Conservation (phyloP, 176 grass and related monocot genomes). For the Rhynchospora breviuscula region DNA sequence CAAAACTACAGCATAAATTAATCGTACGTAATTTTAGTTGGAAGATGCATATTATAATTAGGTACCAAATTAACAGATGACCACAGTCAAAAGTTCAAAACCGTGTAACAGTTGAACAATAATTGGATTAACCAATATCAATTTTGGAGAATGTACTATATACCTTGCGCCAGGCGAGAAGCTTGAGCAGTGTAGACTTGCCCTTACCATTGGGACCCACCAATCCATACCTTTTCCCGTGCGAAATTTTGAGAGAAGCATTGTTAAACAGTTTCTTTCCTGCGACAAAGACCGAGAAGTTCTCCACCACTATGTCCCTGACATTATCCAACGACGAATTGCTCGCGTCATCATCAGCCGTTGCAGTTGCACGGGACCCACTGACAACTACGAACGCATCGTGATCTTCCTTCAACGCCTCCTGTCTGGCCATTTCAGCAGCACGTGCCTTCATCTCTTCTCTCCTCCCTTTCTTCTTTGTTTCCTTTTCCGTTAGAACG, state of each 20-base stretch:
- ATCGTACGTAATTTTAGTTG: not conserved
- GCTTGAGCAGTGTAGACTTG: constrained; percentile 83
- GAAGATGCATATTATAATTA: not conserved
- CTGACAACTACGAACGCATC: constrained; percentile 91
- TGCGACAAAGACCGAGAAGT: constrained; percentile 73
- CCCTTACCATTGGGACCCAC: constrained; percentile 94
- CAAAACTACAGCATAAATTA: not conserved
- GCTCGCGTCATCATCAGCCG: constrained; percentile 19
- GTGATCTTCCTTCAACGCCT: constrained; percentile 77
- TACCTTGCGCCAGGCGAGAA: constrained; percentile 64
- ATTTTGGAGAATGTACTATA: not conserved
- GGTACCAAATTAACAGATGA: not conserved
- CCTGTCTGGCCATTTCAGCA: constrained; percentile 47
- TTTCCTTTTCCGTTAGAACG: constrained; percentile 50
- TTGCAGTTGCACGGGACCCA: constrained; percentile 31
- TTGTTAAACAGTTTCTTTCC: constrained; percentile 88
- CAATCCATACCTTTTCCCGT: constrained; percentile 72
- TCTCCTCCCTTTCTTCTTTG: constrained; percentile 80
- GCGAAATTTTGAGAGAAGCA: constrained; percentile 66
- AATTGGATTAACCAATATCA: not conserved
- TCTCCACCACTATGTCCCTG: constrained; percentile 63
- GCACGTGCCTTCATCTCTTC: constrained; percentile 43
- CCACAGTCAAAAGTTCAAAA: not conserved
- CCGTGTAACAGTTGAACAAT: not conserved
- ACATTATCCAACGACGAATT: constrained; percentile 52